A percentile compares a stretch with the other conserved stretches of the same genome.
These are phyloP conservation scores for Rhytidiadelphus loreus DNA, from an alignment of 225 moss, liverwort and hornwort species.

Conservation along the genomic window DNA sequence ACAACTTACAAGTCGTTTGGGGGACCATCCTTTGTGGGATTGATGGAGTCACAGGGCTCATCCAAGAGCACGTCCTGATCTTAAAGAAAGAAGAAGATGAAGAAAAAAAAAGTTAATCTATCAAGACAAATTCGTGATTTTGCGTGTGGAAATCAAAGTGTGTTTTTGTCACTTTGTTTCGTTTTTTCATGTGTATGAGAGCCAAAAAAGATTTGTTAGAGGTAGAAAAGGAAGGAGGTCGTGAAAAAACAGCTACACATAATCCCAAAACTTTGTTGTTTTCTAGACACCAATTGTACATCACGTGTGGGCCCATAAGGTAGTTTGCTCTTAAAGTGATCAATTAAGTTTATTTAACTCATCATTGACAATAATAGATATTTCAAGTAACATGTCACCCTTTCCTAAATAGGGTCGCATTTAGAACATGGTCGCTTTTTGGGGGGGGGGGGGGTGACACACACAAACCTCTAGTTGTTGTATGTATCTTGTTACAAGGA, in stretches of 20 bases:
- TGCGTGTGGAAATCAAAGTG: background rate
- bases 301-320: no score
- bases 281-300: no score
- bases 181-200: background rate
- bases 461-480: no score
- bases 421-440: no score
- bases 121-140: background rate
- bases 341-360: no score
- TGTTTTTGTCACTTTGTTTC: background rate
- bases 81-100: background rate
- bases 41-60: background rate
- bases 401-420: no score
- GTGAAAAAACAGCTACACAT: background rate
- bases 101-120: no score
- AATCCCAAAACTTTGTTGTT: background rate
- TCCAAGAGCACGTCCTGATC: background rate
- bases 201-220: no score
- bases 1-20: no score
- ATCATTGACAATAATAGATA: no score
- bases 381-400: no score
- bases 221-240: background rate
- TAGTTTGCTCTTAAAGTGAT: no score
- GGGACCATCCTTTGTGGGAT: background rate
- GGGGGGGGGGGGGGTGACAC: fast-evolving
- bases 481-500: background rate